Evolutionary conservation across 2,329 filamentous ascomycete genomes (phyloP).

Genomic region (Botrytis fragariae): DNA sequence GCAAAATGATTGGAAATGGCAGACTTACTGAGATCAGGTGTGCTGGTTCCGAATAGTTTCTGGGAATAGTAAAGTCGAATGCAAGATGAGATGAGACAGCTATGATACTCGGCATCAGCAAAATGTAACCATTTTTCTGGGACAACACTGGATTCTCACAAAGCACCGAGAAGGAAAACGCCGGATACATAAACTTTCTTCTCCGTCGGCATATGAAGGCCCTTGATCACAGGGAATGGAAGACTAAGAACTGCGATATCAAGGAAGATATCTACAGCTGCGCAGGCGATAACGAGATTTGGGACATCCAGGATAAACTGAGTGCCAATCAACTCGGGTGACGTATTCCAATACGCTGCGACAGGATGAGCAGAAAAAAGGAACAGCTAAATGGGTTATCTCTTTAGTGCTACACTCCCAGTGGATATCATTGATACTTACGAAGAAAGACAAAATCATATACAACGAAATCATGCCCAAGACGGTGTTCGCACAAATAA

Average conservation of each 20-base stretch:
- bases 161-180: conserved; percentile 15
- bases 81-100: conserved; percentile 15
- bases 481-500: neutral
- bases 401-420: neutral
- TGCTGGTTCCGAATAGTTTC: conserved; percentile 14
- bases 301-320: neutral
- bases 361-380: conserved; percentile 5
- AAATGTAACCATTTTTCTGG: neutral
- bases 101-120: neutral
- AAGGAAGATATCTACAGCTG: conserved; percentile 10
- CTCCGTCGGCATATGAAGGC: conserved; percentile 4
- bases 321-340: neutral
- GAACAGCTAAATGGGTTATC: neutral
- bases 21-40: conserved; percentile 11
- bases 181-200: conserved; percentile 11
- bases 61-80: conserved; percentile 10
- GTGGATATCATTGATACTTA: neutral
- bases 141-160: neutral
- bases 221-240: conserved; percentile 6
- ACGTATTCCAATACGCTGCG: conserved; percentile 1
- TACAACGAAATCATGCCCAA: conserved; percentile 12
- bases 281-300: conserved; percentile 10
- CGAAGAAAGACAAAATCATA: conserved; percentile 10
- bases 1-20: neutral
- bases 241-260: conserved; percentile 6